Base-by-base conservation (phyloP, 495 filamentous ascomycete species). In the Lophiotrema nucula region DNA sequence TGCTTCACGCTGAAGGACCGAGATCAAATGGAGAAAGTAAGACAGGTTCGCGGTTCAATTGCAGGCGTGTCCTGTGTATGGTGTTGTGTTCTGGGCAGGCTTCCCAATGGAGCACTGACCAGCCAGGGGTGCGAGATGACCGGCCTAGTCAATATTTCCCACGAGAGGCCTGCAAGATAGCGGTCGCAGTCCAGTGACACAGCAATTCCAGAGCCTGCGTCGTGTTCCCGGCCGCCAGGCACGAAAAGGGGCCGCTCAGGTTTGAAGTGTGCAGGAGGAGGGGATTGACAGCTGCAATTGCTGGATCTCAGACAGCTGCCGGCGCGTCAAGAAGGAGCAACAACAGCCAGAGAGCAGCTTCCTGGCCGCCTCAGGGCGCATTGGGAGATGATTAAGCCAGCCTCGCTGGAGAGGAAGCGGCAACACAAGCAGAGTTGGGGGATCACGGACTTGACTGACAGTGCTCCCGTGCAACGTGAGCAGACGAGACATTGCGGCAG, bases 171-270 rank as follows among this genome's bases (percentile, higher is more conserved):
- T 52, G 53, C 37, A n/a, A n/a, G n/a, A n/a, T n/a, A n/a, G n/a
- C n/a, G n/a, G n/a, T n/a, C n/a, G n/a, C n/a, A n/a, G n/a, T 4
- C 2, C 39, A 6, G 60, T 53, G 47, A 63, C 53, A 63, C 60
- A 33, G 47, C 53, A 56, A 62, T 28, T 46, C 38, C 31, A 52
- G 13, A 35, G 47, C 11, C 11, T 24, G 28, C 47, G 31, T 15
- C 13, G 33, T 15, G 21, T 28, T 13, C 2, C 23, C 37, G 21
- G 25, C 38, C 16, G 28, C 15, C 53, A 25, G 27, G 43, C 26
- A 28, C 28, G 43, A 48, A 47, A 38, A 56, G 44, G 53, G 53
- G 44, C 18, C 37, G 12, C 18, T 5, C 15, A 16, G 16, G 26
- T 15, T 35, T 31, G 47, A 27, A 35, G n/a, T n/a, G n/a, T n/a